Evolutionary conservation across 148 eudicot species (phyloP).

Genomic region (Cornus florida): DNA sequence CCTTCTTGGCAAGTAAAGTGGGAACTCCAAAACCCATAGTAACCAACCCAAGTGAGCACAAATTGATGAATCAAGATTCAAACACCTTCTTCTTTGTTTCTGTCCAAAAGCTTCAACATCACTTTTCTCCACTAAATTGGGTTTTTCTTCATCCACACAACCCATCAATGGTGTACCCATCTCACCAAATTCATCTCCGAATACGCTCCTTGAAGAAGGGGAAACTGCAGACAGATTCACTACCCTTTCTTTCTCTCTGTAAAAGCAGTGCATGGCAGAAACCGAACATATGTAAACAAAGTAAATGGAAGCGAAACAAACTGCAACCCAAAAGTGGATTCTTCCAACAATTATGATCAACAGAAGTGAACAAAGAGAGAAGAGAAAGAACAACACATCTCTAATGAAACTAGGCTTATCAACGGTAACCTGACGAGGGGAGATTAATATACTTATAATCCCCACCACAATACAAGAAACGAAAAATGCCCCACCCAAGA

Average conservation of each 20-base stretch:
- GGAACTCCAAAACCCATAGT: slow-evolving; percentile 7
- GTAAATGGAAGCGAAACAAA: slow-evolving; percentile 11
- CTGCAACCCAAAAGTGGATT: slow-evolving; percentile 15
- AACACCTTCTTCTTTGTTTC: neutral
- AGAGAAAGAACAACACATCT: slow-evolving; percentile 12
- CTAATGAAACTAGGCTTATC: slow-evolving; percentile 10
- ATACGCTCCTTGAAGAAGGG: neutral
- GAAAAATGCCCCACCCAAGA: slow-evolving; percentile 16
- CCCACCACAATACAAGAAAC: slow-evolving; percentile 37
- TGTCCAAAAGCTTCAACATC: neutral
- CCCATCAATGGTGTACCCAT: slow-evolving; percentile 10
- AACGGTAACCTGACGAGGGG: neutral
- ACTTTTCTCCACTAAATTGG: neutral
- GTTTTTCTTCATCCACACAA: slow-evolving; percentile 15
- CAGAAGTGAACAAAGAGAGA: slow-evolving; percentile 4
- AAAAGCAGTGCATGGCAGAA: slow-evolving; percentile 10
- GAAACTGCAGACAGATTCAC: neutral
- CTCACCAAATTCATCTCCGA: neutral
- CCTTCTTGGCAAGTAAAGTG: slow-evolving; percentile 26
- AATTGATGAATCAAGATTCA: neutral
- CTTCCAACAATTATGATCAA: slow-evolving; percentile 18
- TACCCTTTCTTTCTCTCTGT: neutral
- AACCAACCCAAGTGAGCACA: neutral
- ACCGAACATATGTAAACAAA: slow-evolving; percentile 7
- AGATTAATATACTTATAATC: slow-evolving; percentile 10